Conservation (phyloP, 169 alveolate genomes). For the Cryptosporidium tyzzeri region DNA sequence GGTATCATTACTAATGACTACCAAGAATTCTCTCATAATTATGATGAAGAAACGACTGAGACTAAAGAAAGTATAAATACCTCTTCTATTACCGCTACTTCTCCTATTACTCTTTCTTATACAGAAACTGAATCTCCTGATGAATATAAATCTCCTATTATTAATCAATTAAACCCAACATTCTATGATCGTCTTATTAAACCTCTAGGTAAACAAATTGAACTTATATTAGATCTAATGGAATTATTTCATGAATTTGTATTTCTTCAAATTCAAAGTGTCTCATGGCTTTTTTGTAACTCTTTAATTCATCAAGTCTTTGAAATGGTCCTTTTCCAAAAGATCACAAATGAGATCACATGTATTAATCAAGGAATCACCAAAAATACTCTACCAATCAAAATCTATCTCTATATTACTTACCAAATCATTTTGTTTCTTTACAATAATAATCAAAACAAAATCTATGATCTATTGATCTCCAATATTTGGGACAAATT, state of each 20-base stretch:
- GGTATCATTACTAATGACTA: not conserved
- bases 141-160: constrained; percentile 20
- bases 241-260: constrained; percentile 47
- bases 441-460: constrained; percentile 21
- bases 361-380: not conserved
- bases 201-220: constrained; percentile 2
- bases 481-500: constrained; percentile 36
- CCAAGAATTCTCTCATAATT: not conserved
- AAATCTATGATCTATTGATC: not conserved
- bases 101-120: constrained; percentile 61
- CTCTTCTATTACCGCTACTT: constrained; percentile 29
- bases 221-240: constrained; percentile 3
- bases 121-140: constrained; percentile 31
- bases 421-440: constrained; percentile 23
- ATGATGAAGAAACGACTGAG: not conserved
- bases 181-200: constrained; percentile 33
- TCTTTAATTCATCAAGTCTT: constrained; percentile 33
- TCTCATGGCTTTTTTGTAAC: not conserved
- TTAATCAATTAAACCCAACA: constrained; percentile 12
- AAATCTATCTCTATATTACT: not conserved
- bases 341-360: constrained; percentile 5
- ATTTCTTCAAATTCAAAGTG: not conserved
- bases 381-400: not conserved
- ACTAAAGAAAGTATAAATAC: not conserved
- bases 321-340: constrained; percentile 54